Evolutionary conservation across 257 asterid species (phyloP).

Genomic region (Anisodus acutangulus): DNA sequence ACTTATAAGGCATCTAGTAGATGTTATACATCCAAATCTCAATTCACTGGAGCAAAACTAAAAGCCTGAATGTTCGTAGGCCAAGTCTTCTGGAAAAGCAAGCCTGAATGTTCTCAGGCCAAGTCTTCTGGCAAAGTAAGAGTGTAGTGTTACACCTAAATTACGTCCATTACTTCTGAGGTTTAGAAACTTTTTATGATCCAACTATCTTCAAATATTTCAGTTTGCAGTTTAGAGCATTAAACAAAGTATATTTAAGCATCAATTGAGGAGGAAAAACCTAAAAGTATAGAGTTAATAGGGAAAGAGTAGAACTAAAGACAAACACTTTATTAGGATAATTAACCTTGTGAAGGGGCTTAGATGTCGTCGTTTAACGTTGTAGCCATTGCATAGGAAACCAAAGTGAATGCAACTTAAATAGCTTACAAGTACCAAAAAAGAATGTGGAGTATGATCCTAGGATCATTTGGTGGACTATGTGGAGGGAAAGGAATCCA

Average conservation of each 20-base stretch:
- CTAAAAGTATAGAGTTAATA: not conserved
- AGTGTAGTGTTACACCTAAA: not conserved
- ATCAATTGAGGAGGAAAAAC: not conserved
- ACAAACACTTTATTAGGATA: not conserved
- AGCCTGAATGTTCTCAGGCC: no score
- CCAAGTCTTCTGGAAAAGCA: not conserved
- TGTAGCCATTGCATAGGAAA: not conserved
- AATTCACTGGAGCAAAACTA: no score
- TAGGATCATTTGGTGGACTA: no score
- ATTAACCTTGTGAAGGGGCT: not conserved
- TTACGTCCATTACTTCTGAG: not conserved
- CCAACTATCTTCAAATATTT: not conserved
- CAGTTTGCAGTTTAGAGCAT: not conserved
- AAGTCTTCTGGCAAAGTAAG: no score
- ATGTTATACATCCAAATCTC: not conserved
- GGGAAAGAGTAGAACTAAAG: not conserved
- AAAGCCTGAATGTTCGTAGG: not conserved
- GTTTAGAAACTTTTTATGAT: not conserved
- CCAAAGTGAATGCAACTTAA: constrained; percentile 9
- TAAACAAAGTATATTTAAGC: not conserved
- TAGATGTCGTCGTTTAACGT: not conserved
- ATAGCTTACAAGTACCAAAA: not conserved
- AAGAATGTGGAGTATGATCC: no score
- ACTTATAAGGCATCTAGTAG: not conserved
- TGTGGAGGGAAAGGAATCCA: no score